These are phyloP conservation scores for Kockiozyma suomiensis DNA, from an alignment of 805 yeast species.

Conservation along the genomic window DNA sequence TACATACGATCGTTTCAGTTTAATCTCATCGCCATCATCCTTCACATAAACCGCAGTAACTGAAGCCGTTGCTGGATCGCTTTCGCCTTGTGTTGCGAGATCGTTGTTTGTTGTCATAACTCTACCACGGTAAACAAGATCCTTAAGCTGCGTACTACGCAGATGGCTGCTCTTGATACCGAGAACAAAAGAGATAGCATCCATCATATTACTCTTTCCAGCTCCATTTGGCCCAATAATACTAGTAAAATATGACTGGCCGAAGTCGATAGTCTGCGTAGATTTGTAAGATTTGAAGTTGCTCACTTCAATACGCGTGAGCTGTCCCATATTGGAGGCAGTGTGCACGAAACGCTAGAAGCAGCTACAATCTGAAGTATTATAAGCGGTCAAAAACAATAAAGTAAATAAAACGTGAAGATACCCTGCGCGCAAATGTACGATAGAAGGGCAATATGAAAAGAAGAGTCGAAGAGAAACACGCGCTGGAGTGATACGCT, in stretches of 20 bases:
- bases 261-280: constrained; percentile 74
- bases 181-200: constrained; percentile 91
- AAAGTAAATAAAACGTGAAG: background rate
- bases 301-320: constrained; percentile 72
- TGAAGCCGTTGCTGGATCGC: constrained; percentile 53
- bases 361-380: background rate
- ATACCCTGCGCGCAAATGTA: background rate
- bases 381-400: background rate
- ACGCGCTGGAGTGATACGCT: background rate
- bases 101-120: constrained; percentile 40
- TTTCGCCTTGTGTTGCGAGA: constrained; percentile 34
- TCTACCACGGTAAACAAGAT: constrained; percentile 79
- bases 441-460: background rate
- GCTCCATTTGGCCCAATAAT: constrained; percentile 99
- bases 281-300: constrained; percentile 94
- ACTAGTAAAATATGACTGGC: constrained; percentile 74
- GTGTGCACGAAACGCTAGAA: background rate
- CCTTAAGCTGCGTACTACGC: constrained; percentile 71
- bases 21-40: constrained; percentile 56
- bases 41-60: constrained; percentile 78
- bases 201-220: constrained; percentile 97
- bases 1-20: constrained; percentile 58
- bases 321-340: constrained; percentile 66
- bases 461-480: background rate
- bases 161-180: constrained; percentile 78